Evolutionary conservation across 805 yeast genomes (phyloP).

Genomic region (Ogataea methylovora): DNA sequence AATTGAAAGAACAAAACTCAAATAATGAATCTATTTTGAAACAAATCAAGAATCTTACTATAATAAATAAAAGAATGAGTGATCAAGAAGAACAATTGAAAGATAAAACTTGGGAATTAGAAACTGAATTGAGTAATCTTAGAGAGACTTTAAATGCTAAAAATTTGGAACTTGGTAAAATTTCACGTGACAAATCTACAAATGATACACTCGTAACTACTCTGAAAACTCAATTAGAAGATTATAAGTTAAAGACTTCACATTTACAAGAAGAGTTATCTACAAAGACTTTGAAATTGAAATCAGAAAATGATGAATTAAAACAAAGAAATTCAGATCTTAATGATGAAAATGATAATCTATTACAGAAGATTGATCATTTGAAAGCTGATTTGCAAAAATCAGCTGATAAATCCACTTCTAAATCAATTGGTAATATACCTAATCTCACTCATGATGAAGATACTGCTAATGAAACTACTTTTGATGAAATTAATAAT

Average conservation of each 20-base stretch:
- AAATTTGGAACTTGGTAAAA: conserved; percentile 34
- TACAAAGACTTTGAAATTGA: conserved; percentile 27
- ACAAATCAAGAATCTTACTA: conserved; percentile 26
- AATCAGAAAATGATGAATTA: conserved; percentile 38
- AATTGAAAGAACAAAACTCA: conserved; percentile 33
- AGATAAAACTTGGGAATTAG: conserved; percentile 62
- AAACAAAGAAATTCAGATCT: conserved; percentile 47
- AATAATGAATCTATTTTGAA: conserved; percentile 33
- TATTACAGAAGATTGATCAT: conserved; percentile 21
- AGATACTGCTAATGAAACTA: conserved; percentile 5
- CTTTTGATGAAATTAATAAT: conserved; percentile 30
- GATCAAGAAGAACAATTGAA: conserved; percentile 41
- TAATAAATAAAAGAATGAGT: conserved; percentile 24
- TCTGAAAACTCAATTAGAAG: conserved; percentile 45
- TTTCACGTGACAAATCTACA: conserved; percentile 28
- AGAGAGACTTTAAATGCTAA: conserved; percentile 31
- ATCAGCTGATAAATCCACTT: not conserved
- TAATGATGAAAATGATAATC: conserved; percentile 62
- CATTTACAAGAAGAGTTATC: conserved; percentile 32
- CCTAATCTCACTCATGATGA: not conserved
- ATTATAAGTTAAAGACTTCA: conserved; percentile 29
- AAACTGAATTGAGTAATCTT: conserved; percentile 33
- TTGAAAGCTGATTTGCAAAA: conserved; percentile 1
- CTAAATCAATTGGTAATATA: not conserved
- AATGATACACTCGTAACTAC: conserved; percentile 18